Conservation (phyloP, 1,139 yeast species). For the Pichia sp. region DNA sequence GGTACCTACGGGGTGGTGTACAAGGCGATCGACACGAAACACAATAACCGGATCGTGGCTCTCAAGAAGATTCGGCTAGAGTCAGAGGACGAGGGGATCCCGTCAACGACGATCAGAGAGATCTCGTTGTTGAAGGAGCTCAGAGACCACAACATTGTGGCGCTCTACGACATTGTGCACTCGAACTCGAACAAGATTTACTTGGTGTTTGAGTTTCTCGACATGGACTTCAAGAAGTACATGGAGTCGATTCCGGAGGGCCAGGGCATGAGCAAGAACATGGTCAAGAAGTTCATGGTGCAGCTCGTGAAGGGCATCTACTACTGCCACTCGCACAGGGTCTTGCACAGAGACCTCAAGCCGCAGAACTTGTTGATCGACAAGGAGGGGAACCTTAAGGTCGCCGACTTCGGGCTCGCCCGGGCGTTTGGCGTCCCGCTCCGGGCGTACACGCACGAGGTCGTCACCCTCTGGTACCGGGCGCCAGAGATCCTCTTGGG, state of each 20-base stretch:
- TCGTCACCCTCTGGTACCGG: constrained; percentile 96
- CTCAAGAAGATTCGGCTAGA: constrained; percentile 91
- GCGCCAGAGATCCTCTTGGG: constrained; percentile 96
- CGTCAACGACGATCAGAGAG: constrained; percentile 96
- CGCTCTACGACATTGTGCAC: constrained; percentile 90
- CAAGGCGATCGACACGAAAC: constrained; percentile 86
- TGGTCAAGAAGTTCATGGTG: constrained; percentile 89
- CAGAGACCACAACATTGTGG: constrained; percentile 86
- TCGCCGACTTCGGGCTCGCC: constrained; percentile 97
- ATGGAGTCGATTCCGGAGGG: constrained; percentile 96
- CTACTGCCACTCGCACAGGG: constrained; percentile 93
- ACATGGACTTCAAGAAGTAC: constrained; percentile 89
- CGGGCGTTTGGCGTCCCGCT: constrained; percentile 96
- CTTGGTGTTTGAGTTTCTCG: constrained; percentile 89
- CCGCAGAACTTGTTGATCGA: constrained; percentile 93
- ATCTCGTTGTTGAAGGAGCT: constrained; percentile 89
- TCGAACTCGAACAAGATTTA: constrained; percentile 94
- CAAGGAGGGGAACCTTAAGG: constrained; percentile 89
- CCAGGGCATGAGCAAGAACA: constrained; percentile 81
- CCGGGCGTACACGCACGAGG: constrained; percentile 95
- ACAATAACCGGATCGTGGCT: constrained; percentile 90
- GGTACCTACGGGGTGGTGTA: constrained; percentile 98
- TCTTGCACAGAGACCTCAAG: constrained; percentile 90
- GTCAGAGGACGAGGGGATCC: constrained; percentile 98
- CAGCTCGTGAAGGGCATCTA: constrained; percentile 90